Percentiles rank a stretch among this genome's conserved stretches.
Conservation (phyloP, 805 yeast species). For the Cyberlindnera maclurae region DNA sequence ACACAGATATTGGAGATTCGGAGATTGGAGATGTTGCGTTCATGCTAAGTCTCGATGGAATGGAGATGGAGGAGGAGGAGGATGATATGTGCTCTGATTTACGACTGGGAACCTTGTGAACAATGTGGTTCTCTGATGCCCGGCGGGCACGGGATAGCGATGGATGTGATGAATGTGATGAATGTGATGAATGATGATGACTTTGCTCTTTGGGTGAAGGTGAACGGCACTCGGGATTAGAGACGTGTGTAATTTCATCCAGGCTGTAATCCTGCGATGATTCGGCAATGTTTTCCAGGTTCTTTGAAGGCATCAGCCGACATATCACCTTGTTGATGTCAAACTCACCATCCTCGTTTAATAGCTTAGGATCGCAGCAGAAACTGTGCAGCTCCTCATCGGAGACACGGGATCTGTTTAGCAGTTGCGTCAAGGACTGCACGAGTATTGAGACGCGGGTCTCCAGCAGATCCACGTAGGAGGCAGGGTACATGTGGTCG, state of each 20-base stretch:
- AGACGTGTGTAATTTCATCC: conserved; percentile 18
- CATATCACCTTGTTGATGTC: conserved; percentile 23
- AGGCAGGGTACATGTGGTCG: conserved; percentile 36
- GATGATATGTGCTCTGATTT: conserved; percentile 2
- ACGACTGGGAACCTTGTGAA: conserved; percentile 12
- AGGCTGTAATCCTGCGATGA: conserved; percentile 17
- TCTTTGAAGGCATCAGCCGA: conserved; percentile 16
- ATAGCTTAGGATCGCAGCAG: conserved; percentile 13
- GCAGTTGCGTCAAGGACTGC: conserved; percentile 28
- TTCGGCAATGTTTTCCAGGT: conserved; percentile 20
- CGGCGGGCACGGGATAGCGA: conserved; percentile 12
- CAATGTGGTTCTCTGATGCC: conserved; percentile 14
- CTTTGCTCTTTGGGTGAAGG: too few species aligned
- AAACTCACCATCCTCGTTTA: conserved; percentile 17
- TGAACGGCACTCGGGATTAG: conserved; percentile 7
- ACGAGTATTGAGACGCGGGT: conserved; percentile 43
- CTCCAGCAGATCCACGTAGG: conserved; percentile 43
- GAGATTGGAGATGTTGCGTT: conserved; percentile 9
- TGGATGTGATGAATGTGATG: conserved; percentile 5
- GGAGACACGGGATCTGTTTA: conserved; percentile 14
- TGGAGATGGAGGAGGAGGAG: conserved; percentile 9
- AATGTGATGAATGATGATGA: too few species aligned
- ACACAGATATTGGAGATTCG: conserved; percentile 10
- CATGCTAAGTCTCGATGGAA: conserved; percentile 11
- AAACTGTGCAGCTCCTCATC: conserved; percentile 11